phyloP scores from a whole-genome alignment of 306 rosid species.

The Cyclanthera cordifolia region DNA sequence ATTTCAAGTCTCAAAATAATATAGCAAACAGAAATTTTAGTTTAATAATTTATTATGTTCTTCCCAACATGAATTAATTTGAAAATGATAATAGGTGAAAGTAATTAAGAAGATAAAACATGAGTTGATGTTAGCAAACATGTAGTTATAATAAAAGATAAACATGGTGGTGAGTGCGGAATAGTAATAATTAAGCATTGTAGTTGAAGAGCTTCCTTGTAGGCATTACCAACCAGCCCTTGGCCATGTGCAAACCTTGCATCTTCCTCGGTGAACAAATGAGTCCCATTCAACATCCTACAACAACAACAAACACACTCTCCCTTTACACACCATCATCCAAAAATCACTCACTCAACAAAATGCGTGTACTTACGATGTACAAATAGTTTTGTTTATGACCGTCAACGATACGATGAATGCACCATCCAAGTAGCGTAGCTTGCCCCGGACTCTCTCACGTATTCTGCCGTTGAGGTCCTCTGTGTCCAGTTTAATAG shows the following conservation, averaged over 20 bases:
- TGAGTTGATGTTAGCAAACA: too few species aligned
- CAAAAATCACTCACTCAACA: neutral
- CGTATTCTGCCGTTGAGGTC: slow-evolving; percentile 12
- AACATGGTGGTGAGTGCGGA: too few species aligned
- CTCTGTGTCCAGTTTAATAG: slow-evolving; percentile 12
- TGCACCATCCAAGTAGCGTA: slow-evolving; percentile 17
- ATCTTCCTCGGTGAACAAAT: slow-evolving; percentile 23
- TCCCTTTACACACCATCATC: neutral
- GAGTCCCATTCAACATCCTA: slow-evolving; percentile 23
- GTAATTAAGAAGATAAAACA: too few species aligned
- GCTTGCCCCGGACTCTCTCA: slow-evolving; percentile 18
- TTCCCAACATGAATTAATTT: too few species aligned
- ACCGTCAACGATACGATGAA: slow-evolving; percentile 17
- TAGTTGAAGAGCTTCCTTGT: too few species aligned
- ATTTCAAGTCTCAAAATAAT: too few species aligned
- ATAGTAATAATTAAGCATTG: too few species aligned
- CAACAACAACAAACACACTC: neutral
- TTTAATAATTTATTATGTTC: too few species aligned
- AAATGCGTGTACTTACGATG: slow-evolving; percentile 11
- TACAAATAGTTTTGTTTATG: slow-evolving; percentile 19
- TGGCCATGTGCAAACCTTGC: slow-evolving; percentile 20
- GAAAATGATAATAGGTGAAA: too few species aligned
- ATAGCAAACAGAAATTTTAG: too few species aligned
- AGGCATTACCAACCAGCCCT: slow-evolving; percentile 12
- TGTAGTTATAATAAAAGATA: too few species aligned